Base-by-base conservation (phyloP, 225 moss, liverwort and hornwort species). In the Thuidium tamariscinum region DNA sequence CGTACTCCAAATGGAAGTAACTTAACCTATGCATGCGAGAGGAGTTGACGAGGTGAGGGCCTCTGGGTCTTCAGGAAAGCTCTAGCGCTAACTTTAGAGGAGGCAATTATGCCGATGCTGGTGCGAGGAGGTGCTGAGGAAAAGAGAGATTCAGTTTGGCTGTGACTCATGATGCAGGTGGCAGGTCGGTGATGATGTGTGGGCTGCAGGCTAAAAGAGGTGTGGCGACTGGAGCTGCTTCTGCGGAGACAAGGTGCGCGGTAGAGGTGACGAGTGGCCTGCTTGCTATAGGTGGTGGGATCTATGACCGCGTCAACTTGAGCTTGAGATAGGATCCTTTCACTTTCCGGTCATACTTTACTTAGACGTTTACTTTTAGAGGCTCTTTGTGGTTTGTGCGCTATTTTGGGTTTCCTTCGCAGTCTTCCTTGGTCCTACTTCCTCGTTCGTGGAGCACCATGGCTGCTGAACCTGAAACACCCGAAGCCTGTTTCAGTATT, bases 151-250 rank as follows among this genome's bases (percentile, higher is more conserved):
- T 39, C n/a, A 20, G 26, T 25, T 44, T 10, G 66, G 48, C 8
- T 36, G 10, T 41, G 74, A 25, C 21, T 87, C 34, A 44, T 46
- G 75, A 36, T 46, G 65, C 64, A 73, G 61, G 72, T 61, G 73
- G 64, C 87, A 76, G 83, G 76, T 87, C 83, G 87, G 87, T 83
- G 83, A 77, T 87, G 83, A 76, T 29, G 66, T 87, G 80, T 61
- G 27, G 44, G 63, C 37, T 20, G 60, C 20, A 79, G 61, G 2
- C 6, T 13, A 4, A 19, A 55, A 16, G n/a, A 7, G 29, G 14
- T 54, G 75, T 81, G 52, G 87, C 61, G 52, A 57, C 76, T 46
- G 82, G 87, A 75, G 41, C 83, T 69, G 51, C 82, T 83, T 83
- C 77, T 17, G 41, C 18, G 67, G 76, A 1, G 32, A 30, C 30